Base-by-base conservation (phyloP, 2,329 filamentous ascomycete species). In the Monosporascus sp. region DNA sequence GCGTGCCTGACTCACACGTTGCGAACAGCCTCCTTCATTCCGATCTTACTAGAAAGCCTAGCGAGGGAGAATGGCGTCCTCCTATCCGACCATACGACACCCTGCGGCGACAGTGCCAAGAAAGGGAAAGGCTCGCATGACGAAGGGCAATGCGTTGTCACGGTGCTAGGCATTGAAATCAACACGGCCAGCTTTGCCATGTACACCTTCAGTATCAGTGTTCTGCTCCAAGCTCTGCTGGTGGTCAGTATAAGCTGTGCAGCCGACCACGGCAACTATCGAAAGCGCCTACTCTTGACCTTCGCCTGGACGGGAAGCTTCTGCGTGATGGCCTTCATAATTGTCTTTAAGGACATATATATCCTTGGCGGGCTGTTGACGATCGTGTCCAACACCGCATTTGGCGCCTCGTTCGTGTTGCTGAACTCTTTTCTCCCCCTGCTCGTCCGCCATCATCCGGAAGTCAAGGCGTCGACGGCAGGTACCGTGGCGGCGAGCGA, bases 141-240 rank as follows among this genome's bases (percentile, higher is more conserved):
- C 60, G 75, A 76, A 43, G 79, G 78, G 48, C 90, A 95, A 68
- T 99, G 94, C 67, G 77, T 97, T 55, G 84, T 97, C 55, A 83
- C 87, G 59, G 77, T 97, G 5, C 75, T 96, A 24, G 93, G 93
- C 6, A 71, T 88, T 55, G 87, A 96, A 65, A 87, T 99, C 73
- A 97, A 97, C 71, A 97, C 93, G 1, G 92, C 93, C 37, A 95
- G 90, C 70, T 97, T 97, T 70, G 93, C 91, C 68, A 96, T 97
- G 91, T 97, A 97, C 73, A 97, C 91, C 2, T 99, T 99, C 72
- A 96, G 91, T 54, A 77, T 95, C 65, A 95, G 90, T 68, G 94
- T 99, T 1, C 72, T 97, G 20, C 71, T 97, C 11, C 94, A 99
- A 69, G 89, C 92, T 1, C 73, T 97, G 27, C 75, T 97, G 31